Percentiles rank a stretch among this genome's conserved stretches.
phyloP scores from a whole-genome alignment of 176 grass and related monocot species.

The Hyparrhenia diplandra region DNA sequence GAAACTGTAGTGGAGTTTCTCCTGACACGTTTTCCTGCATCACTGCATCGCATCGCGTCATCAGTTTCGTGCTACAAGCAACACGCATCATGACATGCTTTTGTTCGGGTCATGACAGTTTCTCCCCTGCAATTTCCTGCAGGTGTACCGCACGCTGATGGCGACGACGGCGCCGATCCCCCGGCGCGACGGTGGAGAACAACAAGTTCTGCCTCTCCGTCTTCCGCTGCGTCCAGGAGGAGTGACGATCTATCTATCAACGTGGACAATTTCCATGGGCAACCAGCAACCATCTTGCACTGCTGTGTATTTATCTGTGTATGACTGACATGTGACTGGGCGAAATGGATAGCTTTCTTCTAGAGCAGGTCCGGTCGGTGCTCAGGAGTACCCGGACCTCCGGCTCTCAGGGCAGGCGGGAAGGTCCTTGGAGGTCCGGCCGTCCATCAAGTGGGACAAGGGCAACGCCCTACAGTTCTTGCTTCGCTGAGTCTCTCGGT shows the following conservation, averaged over 20 bases:
- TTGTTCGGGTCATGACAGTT: too few species aligned
- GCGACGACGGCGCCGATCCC: conserved; percentile 51
- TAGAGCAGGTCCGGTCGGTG: conserved; percentile 60
- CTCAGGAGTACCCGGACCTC: conserved; percentile 67
- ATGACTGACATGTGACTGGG: not conserved
- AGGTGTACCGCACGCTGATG: conserved; percentile 56
- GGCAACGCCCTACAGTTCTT: conserved; percentile 80
- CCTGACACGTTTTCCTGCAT: not conserved
- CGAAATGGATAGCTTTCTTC: conserved; percentile 71
- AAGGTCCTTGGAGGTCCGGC: conserved; percentile 87
- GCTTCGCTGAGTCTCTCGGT: conserved; percentile 78
- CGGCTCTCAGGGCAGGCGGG: conserved; percentile 62
- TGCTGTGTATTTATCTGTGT: too few species aligned
- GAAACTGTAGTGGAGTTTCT: not conserved
- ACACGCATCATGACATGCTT: not conserved
- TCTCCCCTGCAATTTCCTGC: not conserved
- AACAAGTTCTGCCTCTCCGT: conserved; percentile 94
- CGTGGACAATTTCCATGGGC: not conserved
- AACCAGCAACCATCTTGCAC: too few species aligned
- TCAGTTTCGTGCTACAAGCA: not conserved
- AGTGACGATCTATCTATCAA: conserved; percentile 17
- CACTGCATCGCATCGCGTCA: not conserved
- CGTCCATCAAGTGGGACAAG: conserved; percentile 86
- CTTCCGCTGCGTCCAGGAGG: conserved; percentile 69
- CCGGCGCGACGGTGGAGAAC: conserved; percentile 65